Conservation (phyloP, 202 grass and related monocot species). For the Hordeum pubiflorum region DNA sequence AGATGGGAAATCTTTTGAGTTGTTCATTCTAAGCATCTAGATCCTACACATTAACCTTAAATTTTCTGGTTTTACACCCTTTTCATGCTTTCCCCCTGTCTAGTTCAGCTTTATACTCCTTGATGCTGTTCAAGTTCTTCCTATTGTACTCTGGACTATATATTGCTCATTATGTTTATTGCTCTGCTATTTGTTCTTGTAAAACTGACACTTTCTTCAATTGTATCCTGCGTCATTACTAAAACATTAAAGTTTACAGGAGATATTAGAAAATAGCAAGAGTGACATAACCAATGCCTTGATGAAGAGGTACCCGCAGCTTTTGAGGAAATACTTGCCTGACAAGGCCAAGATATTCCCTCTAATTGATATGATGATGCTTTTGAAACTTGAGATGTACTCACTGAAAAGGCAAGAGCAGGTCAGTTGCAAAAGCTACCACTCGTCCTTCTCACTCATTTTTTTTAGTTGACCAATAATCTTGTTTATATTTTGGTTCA, state of each 20-base stretch:
- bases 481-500: slow-evolving; percentile 36
- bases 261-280: slow-evolving; percentile 76
- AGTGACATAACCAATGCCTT: slow-evolving; percentile 81
- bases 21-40: not conserved
- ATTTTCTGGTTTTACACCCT: not conserved
- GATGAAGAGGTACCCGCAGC: slow-evolving; percentile 69
- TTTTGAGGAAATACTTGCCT: slow-evolving; percentile 82
- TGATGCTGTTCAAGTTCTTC: not conserved
- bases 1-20: not conserved
- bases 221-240: slow-evolving; percentile 16
- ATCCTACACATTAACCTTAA: not conserved
- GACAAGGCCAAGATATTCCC: slow-evolving; percentile 92
- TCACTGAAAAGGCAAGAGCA: slow-evolving; percentile 87
- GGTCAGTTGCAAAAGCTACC: slow-evolving; percentile 34
- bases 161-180: slow-evolving; percentile 2
- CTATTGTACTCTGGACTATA: slow-evolving; percentile 2
- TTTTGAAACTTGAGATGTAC: slow-evolving; percentile 97
- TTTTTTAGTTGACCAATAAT: not conserved
- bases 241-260: slow-evolving; percentile 45
- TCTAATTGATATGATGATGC: slow-evolving; percentile 74
- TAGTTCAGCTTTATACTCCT: slow-evolving; percentile 1
- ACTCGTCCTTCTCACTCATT: slow-evolving; percentile 14
- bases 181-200: not conserved
- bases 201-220: not conserved
- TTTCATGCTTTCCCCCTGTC: not conserved